These are phyloP conservation scores for Rhynchospora tenuis DNA, from an alignment of 176 grass and related monocot genomes.

Conservation along the genomic window DNA sequence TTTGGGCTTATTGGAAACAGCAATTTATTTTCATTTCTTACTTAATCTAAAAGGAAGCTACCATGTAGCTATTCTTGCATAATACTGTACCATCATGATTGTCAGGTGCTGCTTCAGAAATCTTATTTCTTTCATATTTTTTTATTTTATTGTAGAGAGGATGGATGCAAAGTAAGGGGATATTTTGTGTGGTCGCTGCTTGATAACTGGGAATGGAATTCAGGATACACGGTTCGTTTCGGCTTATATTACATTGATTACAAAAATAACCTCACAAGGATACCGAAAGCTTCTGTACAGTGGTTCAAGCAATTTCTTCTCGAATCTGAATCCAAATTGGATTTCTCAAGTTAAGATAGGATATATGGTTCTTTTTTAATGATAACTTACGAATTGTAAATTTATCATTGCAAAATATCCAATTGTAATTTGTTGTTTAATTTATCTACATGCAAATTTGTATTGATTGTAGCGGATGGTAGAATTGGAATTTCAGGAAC, in stretches of 20 bases:
- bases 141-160: conserved; percentile 39
- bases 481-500: neutral
- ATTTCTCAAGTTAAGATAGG: conserved; percentile 8
- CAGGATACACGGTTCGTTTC: conserved; percentile 76
- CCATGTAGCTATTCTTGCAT: neutral
- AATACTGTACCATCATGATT: neutral
- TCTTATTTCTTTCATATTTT: neutral
- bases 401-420: neutral
- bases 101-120: neutral
- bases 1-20: neutral
- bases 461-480: neutral
- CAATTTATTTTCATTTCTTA: neutral
- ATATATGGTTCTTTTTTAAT: neutral
- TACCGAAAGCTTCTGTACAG: conserved; percentile 64
- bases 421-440: neutral
- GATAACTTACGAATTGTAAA: conserved; percentile 16
- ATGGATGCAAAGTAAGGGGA: conserved; percentile 61
- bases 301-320: conserved; percentile 63
- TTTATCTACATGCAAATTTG: neutral
- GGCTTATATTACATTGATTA: conserved; percentile 72
- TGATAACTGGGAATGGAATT: conserved; percentile 96
- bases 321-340: conserved; percentile 13
- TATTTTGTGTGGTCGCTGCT: conserved; percentile 87
- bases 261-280: conserved; percentile 72
- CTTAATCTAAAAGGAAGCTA: neutral